Conservation (phyloP, 345 rosid species). For the Salix arbutifolia region DNA sequence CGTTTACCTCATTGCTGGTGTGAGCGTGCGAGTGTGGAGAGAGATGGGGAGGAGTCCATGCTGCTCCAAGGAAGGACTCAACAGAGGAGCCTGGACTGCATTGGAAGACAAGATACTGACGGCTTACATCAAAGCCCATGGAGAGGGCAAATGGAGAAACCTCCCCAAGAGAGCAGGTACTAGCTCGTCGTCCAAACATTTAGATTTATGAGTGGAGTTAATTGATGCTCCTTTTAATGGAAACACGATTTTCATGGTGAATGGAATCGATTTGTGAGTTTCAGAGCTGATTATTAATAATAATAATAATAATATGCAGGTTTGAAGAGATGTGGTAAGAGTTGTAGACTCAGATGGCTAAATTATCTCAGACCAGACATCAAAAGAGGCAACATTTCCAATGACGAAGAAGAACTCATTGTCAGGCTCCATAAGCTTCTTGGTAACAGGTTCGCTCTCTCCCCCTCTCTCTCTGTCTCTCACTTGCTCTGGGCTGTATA, state of each 20-base stretch:
- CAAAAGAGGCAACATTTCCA: conserved; percentile 51
- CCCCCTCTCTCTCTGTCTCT: too few species aligned
- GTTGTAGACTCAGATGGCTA: conserved; percentile 59
- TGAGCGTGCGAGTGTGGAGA: background rate
- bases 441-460: conserved; percentile 45
- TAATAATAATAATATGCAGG: conserved; percentile 18
- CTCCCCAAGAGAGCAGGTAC: conserved; percentile 62
- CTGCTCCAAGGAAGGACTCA: conserved; percentile 56
- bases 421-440: conserved; percentile 57
- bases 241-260: background rate
- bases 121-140: conserved; percentile 46
- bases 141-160: conserved; percentile 61
- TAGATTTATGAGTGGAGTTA: background rate
- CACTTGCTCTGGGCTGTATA: too few species aligned
- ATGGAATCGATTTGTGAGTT: background rate
- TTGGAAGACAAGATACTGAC: conserved; percentile 46
- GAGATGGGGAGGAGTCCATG: conserved; percentile 64
- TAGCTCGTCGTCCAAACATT: background rate
- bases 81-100: conserved; percentile 61
- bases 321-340: conserved; percentile 58
- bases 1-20: background rate
- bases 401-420: conserved; percentile 56
- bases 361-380: conserved; percentile 58
- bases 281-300: background rate
- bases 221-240: background rate